These are phyloP conservation scores for Tylopilus sp. DNA, from an alignment of 768 basidiomycete genomes.

Conservation along the genomic window DNA sequence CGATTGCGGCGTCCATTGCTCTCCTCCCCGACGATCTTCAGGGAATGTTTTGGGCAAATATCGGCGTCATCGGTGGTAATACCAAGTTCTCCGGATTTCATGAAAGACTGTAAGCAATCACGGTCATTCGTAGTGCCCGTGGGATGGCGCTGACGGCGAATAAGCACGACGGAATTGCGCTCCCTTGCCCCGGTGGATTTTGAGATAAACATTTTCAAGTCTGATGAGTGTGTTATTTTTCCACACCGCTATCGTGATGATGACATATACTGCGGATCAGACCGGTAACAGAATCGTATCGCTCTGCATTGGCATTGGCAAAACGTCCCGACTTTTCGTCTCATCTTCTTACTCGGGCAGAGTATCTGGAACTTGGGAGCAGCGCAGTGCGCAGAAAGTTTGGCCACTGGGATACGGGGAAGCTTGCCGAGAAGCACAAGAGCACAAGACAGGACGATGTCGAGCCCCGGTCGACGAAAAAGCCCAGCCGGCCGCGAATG, in stretches of 20 bases:
- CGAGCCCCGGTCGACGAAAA: slow-evolving; percentile 27
- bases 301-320: slow-evolving; percentile 57
- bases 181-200: slow-evolving; percentile 79
- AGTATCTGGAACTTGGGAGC: slow-evolving; percentile 84
- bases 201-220: slow-evolving; percentile 69
- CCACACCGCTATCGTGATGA: slow-evolving; percentile 3
- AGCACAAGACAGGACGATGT: slow-evolving; percentile 15
- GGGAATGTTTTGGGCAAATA: slow-evolving; percentile 95
- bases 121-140: slow-evolving; percentile 12
- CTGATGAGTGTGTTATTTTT: slow-evolving; percentile 59
- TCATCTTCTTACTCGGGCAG: slow-evolving; percentile 66
- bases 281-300: slow-evolving; percentile 64
- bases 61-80: slow-evolving; percentile 85
- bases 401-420: slow-evolving; percentile 49
- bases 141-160: slow-evolving; percentile 15
- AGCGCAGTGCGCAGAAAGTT: slow-evolving; percentile 75
- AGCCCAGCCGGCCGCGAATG: slow-evolving; percentile 26
- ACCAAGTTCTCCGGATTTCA: slow-evolving; percentile 72
- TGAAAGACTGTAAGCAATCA: slow-evolving; percentile 62
- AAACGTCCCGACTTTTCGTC: slow-evolving; percentile 47
- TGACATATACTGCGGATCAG: slow-evolving; percentile 36
- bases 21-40: slow-evolving; percentile 76
- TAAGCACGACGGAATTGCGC: slow-evolving; percentile 69
- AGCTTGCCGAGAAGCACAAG: slow-evolving; percentile 23
- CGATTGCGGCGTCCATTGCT: slow-evolving; percentile 73